Conservation (phyloP, 176 grass and related monocot genomes). For the Musa beccarii region DNA sequence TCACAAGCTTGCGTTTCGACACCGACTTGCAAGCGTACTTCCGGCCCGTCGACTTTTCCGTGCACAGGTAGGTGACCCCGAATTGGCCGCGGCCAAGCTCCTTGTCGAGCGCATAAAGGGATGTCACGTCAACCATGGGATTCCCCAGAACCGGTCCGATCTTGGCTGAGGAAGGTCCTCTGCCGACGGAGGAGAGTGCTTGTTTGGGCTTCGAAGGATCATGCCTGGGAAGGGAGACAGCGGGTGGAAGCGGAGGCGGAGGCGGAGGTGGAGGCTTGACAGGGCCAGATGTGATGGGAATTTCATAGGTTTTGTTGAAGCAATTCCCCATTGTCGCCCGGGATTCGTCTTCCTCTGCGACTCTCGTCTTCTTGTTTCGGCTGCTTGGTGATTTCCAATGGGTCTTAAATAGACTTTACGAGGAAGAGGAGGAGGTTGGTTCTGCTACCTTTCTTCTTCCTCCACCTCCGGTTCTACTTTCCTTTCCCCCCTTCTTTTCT, state of each 20-base stretch:
- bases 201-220: not conserved
- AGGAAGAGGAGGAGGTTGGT: not conserved
- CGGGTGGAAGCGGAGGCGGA: not conserved
- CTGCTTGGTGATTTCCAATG: not conserved
- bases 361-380: not conserved
- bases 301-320: conserved; percentile 1
- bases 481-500: not conserved
- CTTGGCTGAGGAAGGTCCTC: not conserved
- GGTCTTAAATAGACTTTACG: not conserved
- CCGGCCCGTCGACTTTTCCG: conserved; percentile 5
- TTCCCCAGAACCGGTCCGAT: conserved; percentile 6
- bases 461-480: not conserved
- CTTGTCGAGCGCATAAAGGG: conserved; percentile 8
- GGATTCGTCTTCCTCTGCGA: too few species aligned
- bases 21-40: conserved; percentile 32
- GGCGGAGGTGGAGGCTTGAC: not conserved
- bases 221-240: not conserved
- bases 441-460: not conserved
- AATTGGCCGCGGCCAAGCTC: conserved; percentile 32
- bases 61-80: conserved; percentile 29
- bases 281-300: not conserved
- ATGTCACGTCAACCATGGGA: conserved; percentile 25
- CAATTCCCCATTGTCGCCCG: not conserved
- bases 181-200: not conserved
- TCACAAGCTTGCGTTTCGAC: conserved; percentile 25